Percentiles rank a stretch among this genome's conserved stretches.
Conservation (phyloP, 1,284 basidiomycete genomes). For the Puccinia sorghi region DNA sequence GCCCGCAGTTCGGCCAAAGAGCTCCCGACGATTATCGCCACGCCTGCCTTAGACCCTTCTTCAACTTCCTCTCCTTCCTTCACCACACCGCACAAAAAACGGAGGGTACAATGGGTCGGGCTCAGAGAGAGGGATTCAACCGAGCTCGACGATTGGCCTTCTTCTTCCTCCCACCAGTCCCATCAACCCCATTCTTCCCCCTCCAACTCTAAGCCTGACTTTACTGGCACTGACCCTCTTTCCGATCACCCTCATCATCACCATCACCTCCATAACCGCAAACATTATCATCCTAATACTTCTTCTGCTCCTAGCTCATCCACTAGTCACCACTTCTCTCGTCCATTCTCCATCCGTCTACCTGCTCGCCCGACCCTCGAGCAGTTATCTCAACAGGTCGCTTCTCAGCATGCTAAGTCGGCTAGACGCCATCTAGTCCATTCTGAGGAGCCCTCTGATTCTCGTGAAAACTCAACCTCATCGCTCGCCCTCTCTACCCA, state of each 20-base stretch:
- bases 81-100: constrained; percentile 23
- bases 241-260: constrained; percentile 8
- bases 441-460: neutral
- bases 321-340: neutral
- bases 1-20: constrained; percentile 1
- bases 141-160: constrained; percentile 35
- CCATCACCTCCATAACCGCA: neutral
- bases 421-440: constrained; percentile 5
- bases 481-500: constrained; percentile 22
- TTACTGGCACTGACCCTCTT: constrained; percentile 7
- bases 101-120: constrained; percentile 48
- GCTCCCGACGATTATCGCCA: neutral
- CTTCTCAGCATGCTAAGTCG: constrained; percentile 1
- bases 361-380: constrained; percentile 29
- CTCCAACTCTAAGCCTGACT: neutral
- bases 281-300: neutral
- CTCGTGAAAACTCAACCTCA: constrained; percentile 1
- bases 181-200: neutral
- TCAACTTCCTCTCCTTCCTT: neutral
- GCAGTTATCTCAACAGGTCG: constrained; percentile 18
- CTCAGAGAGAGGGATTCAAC: constrained; percentile 35
- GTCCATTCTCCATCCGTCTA: constrained; percentile 34
- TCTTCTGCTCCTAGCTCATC: constrained; percentile 10
- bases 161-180: constrained; percentile 20
- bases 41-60: neutral